Evolutionary conservation across 2,329 filamentous ascomycete species (phyloP).

Genomic region (Cladosporium cucumerinum): DNA sequence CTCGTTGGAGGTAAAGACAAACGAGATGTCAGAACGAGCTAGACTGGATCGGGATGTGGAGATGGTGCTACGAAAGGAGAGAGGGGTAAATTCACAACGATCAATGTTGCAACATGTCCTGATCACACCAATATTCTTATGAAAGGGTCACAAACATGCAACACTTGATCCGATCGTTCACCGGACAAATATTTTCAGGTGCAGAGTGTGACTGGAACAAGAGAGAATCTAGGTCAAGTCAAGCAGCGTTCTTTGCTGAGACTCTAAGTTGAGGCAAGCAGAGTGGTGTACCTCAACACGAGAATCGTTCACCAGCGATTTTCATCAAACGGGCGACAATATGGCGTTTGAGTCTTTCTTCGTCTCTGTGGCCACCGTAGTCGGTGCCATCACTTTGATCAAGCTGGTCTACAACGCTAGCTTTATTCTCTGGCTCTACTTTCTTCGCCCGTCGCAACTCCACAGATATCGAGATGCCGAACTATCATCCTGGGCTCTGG

Average conservation of each 20-base stretch:
- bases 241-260: background rate
- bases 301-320: background rate
- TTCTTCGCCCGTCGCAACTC: constrained; percentile 21
- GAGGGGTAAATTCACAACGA: background rate
- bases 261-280: background rate
- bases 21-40: background rate
- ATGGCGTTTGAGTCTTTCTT: background rate
- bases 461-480: constrained; percentile 19
- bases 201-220: background rate
- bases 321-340: background rate
- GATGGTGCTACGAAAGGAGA: background rate
- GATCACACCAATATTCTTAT: background rate
- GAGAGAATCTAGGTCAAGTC: background rate
- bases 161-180: background rate
- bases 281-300: background rate
- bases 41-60: background rate
- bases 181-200: background rate
- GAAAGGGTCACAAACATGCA: background rate
- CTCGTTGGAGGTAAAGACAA: background rate
- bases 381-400: background rate
- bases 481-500: constrained; percentile 43
- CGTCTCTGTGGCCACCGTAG: background rate
- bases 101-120: background rate
- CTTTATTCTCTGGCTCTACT: constrained; percentile 21
- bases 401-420: background rate